Percentiles rank a stretch among this genome's conserved stretches.
Conservation (phyloP, 768 basidiomycete genomes). For the Tricholomella constricta region DNA sequence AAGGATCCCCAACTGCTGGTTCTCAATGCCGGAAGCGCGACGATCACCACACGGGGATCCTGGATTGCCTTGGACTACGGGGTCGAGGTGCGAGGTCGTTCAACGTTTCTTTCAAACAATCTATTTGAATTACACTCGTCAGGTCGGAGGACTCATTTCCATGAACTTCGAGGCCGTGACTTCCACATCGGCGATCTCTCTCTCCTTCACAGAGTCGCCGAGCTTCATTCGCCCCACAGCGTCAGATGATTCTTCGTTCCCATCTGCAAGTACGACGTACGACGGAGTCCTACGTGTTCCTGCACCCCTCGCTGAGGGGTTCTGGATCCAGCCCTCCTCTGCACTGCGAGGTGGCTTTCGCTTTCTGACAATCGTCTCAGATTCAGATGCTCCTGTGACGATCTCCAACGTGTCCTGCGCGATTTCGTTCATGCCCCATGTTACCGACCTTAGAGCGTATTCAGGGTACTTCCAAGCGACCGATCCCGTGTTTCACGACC, state of each 20-base stretch:
- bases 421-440: constrained; percentile 57
- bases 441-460: constrained; percentile 35
- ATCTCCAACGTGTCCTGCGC: constrained; percentile 52
- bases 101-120: background rate
- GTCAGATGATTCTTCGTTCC: constrained; percentile 56
- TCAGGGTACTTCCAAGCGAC: constrained; percentile 52
- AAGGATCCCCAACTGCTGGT: constrained; percentile 34
- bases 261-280: constrained; percentile 43
- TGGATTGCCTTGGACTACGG: constrained; percentile 61
- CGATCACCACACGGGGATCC: constrained; percentile 39
- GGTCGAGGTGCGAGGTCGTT: constrained; percentile 39
- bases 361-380: constrained; percentile 50
- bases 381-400: constrained; percentile 32
- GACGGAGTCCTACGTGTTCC: constrained; percentile 44
- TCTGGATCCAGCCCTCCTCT: constrained; percentile 50
- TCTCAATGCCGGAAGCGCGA: constrained; percentile 36
- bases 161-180: constrained; percentile 41
- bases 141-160: constrained; percentile 59
- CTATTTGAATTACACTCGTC: background rate
- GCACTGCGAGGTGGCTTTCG: constrained; percentile 54
- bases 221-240: constrained; percentile 51
- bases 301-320: constrained; percentile 36
- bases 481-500: constrained; percentile 46
- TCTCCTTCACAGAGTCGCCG: constrained; percentile 62
- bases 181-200: constrained; percentile 38